A percentile compares a stretch with the other conserved stretches of the same genome.
Evolutionary conservation across 2,329 filamentous ascomycete species (phyloP).

Genomic region (Fusarium sp.): DNA sequence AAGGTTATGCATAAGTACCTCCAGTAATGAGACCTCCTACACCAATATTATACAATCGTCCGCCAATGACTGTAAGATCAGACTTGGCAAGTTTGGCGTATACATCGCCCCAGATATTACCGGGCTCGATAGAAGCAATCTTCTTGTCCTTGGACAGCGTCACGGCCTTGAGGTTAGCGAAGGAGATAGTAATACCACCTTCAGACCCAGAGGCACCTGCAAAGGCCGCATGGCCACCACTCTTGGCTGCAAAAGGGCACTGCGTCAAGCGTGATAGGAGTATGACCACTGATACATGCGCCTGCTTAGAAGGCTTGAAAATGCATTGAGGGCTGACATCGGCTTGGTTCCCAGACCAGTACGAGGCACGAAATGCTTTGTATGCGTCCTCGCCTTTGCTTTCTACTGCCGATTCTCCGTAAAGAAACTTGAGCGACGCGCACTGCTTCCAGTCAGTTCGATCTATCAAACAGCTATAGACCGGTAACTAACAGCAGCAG

Average conservation of each 20-base stretch:
- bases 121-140: constrained; percentile 56
- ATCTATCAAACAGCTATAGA: not conserved
- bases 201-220: constrained; percentile 56
- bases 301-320: constrained; percentile 20
- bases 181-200: constrained; percentile 55
- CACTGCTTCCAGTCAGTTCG: constrained; percentile 8
- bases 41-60: constrained; percentile 57
- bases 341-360: constrained; percentile 30
- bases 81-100: constrained; percentile 54
- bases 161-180: constrained; percentile 55
- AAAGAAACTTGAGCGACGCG: constrained; percentile 24
- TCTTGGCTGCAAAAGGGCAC: constrained; percentile 55
- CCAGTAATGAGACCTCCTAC: constrained; percentile 59
- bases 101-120: constrained; percentile 57
- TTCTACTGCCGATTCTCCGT: constrained; percentile 23
- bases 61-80: constrained; percentile 56
- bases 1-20: constrained; percentile 19
- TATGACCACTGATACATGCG: constrained; percentile 15
- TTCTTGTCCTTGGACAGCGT: constrained; percentile 50
- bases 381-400: constrained; percentile 15
- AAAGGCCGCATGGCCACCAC: constrained; percentile 62
- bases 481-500: constrained; percentile 8
- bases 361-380: constrained; percentile 5
- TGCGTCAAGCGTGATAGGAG: constrained; percentile 23
- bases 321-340: constrained; percentile 27